phyloP scores from a whole-genome alignment of 345 rosid genomes.

The Litchi chinensis region DNA sequence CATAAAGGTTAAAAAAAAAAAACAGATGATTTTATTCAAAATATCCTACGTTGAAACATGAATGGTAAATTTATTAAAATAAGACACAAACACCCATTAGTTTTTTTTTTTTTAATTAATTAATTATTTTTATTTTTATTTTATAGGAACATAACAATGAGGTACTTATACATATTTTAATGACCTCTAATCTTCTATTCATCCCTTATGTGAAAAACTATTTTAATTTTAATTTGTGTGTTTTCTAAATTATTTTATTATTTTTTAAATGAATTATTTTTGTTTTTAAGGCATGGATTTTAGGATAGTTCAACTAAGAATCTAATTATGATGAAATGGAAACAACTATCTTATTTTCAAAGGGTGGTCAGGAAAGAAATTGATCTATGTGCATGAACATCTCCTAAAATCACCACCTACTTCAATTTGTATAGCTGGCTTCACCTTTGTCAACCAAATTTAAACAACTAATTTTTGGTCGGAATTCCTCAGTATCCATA shows the following conservation, averaged over 20 bases:
- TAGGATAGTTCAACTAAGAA: background rate
- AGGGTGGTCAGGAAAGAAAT: conserved; percentile 1
- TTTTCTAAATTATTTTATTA: background rate
- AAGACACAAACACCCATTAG: too few relatives aligned
- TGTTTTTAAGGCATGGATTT: background rate
- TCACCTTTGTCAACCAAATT: conserved; percentile 16
- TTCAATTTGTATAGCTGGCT: conserved; percentile 26
- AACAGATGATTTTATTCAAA: too few relatives aligned
- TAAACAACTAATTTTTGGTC: conserved; percentile 11
- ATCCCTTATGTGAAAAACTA: background rate
- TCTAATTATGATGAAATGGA: background rate
- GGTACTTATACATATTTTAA: too few relatives aligned
- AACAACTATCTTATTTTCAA: background rate
- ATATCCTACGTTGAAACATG: too few relatives aligned
- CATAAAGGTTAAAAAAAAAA: too few relatives aligned
- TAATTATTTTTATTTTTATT: too few relatives aligned
- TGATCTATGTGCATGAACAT: background rate
- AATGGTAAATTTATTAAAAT: too few relatives aligned
- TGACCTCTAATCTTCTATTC: background rate
- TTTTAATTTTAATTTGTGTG: background rate
- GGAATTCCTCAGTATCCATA: background rate
- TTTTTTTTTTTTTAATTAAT: too few relatives aligned
- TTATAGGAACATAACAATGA: background rate
- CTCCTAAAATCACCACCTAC: conserved; percentile 21
- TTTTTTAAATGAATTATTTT: background rate